Evolutionary conservation across 441 rosid species (phyloP).

Genomic region (Kokia cookei): DNA sequence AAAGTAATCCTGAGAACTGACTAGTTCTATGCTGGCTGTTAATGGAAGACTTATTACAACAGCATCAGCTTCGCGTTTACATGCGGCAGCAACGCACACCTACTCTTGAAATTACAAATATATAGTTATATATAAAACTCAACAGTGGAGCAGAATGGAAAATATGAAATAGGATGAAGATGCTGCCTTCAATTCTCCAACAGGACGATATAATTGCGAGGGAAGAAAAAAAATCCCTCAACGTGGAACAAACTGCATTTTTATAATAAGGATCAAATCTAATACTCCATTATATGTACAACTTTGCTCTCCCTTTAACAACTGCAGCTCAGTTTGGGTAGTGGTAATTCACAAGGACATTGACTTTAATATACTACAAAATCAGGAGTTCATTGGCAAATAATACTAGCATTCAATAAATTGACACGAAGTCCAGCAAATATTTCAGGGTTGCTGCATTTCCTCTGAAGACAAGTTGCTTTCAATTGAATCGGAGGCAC

Average conservation of each 20-base stretch:
- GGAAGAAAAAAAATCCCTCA: background rate
- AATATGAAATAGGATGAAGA: background rate
- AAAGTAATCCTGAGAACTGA: too few species aligned
- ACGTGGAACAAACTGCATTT: background rate
- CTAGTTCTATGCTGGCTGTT: too few species aligned
- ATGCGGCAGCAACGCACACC: too few species aligned
- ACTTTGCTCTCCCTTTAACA: conserved; percentile 3
- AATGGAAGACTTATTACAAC: too few species aligned
- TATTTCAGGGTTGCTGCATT: conserved; percentile 36
- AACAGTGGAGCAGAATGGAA: background rate
- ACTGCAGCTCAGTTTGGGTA: background rate
- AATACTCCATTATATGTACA: conserved; percentile 6
- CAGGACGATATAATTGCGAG: background rate
- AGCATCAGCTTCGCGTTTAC: too few species aligned
- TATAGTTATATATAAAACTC: background rate
- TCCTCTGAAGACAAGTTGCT: conserved; percentile 50
- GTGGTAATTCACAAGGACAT: background rate
- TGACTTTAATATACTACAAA: background rate
- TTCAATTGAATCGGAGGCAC: conserved; percentile 22
- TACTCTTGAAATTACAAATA: too few species aligned
- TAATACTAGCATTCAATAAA: background rate
- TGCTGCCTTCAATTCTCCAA: background rate
- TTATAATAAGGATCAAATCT: background rate
- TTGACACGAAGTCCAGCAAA: background rate
- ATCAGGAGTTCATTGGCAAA: background rate